These are phyloP conservation scores for Wickerhamiella allomyrinae DNA, from an alignment of 805 yeast species.

Conservation along the genomic window DNA sequence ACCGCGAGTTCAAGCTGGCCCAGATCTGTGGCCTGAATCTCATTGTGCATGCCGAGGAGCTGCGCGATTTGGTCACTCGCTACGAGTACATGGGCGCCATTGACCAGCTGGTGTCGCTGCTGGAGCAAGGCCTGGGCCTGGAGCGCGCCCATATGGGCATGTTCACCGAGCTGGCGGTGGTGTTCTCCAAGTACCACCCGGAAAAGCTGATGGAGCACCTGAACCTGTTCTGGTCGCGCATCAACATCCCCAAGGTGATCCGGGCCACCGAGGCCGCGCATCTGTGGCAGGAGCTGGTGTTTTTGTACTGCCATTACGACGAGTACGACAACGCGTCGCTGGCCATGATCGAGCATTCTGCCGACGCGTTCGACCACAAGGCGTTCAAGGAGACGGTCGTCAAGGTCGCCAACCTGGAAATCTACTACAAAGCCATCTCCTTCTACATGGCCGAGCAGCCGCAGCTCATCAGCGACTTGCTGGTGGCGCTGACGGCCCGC, in stretches of 20 bases:
- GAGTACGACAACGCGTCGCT: constrained; percentile 99
- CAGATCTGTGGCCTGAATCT: constrained; percentile 97
- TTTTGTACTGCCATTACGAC: constrained; percentile 94
- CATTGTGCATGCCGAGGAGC: constrained; percentile 94
- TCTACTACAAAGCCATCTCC: constrained; percentile 92
- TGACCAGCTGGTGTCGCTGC: constrained; percentile 77
- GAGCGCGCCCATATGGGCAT: constrained; percentile 99
- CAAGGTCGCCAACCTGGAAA: constrained; percentile 90
- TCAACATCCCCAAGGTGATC: constrained; percentile 93
- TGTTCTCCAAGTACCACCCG: constrained; percentile 83
- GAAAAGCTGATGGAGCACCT: constrained; percentile 88
- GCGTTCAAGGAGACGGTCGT: constrained; percentile 90
- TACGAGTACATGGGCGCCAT: constrained; percentile 87
- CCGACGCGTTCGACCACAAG: constrained; percentile 82
- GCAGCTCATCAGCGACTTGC: constrained; percentile 70
- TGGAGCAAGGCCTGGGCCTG: constrained; percentile 88
- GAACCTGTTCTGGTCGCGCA: constrained; percentile 94
- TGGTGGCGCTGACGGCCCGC: constrained; percentile 73
- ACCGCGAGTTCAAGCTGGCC: constrained; percentile 88
- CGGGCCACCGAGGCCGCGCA: constrained; percentile 89
- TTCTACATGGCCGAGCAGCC: constrained; percentile 91
- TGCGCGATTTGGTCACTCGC: constrained; percentile 72
- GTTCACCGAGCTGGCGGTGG: constrained; percentile 89
- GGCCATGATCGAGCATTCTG: constrained; percentile 89
- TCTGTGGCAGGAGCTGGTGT: constrained; percentile 89